A percentile compares a stretch with the other conserved stretches of the same genome.
These are phyloP conservation scores for Opeltia flavorubescens DNA, from an alignment of 495 filamentous ascomycete genomes.

Conservation along the genomic window DNA sequence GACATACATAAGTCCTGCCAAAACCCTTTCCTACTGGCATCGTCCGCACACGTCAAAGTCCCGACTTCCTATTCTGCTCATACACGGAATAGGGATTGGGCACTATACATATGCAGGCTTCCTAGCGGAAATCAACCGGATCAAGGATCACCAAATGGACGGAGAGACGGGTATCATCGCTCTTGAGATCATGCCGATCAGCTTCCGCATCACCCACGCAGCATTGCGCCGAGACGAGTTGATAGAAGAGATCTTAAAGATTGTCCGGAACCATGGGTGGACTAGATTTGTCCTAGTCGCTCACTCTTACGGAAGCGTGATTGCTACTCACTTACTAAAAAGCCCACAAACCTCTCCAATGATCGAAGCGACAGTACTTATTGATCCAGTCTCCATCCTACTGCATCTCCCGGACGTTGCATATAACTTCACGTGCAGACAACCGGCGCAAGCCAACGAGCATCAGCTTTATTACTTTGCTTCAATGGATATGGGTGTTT, in stretches of 20 bases:
- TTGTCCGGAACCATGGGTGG: slow-evolving; percentile 39
- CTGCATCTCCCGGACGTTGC: slow-evolving; percentile 54
- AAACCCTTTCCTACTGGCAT: slow-evolving; percentile 47
- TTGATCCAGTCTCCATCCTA: slow-evolving; percentile 52
- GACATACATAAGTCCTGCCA: slow-evolving; percentile 27
- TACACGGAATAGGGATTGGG: slow-evolving; percentile 60
- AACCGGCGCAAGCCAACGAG: slow-evolving; percentile 43
- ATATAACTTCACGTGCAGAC: slow-evolving; percentile 52
- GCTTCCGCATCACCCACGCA: slow-evolving; percentile 40
- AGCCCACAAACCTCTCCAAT: slow-evolving; percentile 23
- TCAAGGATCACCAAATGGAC: slow-evolving; percentile 10
- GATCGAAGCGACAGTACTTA: slow-evolving; percentile 36
- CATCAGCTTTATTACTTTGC: slow-evolving; percentile 55
- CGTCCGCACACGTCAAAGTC: slow-evolving; percentile 42
- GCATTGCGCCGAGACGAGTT: slow-evolving; percentile 33
- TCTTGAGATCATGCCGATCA: slow-evolving; percentile 49
- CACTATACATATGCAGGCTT: slow-evolving; percentile 47
- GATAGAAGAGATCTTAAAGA: slow-evolving; percentile 32
- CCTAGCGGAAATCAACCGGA: slow-evolving; percentile 32
- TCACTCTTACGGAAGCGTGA: slow-evolving; percentile 50
- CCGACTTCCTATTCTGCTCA: slow-evolving; percentile 44
- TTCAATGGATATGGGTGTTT: slow-evolving; percentile 46
- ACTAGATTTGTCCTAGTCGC: slow-evolving; percentile 37
- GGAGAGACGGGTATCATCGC: slow-evolving; percentile 46
- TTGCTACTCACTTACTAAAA: slow-evolving; percentile 48